These are phyloP conservation scores for Aspergillus pseudonomiae DNA, from an alignment of 2,329 filamentous ascomycete species.

Conservation along the genomic window DNA sequence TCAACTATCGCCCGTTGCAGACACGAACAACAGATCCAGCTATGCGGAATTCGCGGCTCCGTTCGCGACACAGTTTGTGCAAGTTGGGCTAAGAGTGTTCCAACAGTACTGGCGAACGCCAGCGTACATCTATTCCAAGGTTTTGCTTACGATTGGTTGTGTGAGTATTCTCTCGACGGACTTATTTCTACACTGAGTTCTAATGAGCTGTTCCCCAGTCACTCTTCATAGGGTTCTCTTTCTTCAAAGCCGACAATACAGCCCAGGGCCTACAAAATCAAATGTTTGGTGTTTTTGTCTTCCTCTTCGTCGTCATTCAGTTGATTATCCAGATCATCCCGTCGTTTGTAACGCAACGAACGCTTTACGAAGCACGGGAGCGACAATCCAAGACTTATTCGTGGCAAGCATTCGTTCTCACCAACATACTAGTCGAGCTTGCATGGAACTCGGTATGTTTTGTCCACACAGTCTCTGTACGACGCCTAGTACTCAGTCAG, in stretches of 20 bases:
- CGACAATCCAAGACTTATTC: slow-evolving; percentile 69
- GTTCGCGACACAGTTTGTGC: slow-evolving; percentile 65
- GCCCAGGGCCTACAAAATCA: slow-evolving; percentile 82
- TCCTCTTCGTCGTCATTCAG: slow-evolving; percentile 72
- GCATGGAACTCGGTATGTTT: slow-evolving; percentile 53
- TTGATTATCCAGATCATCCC: slow-evolving; percentile 56
- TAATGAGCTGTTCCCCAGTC: slow-evolving; percentile 30
- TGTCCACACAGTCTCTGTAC: not conserved
- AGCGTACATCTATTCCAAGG: slow-evolving; percentile 82
- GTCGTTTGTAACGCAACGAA: slow-evolving; percentile 57
- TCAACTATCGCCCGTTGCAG: slow-evolving; percentile 39
- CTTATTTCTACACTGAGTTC: slow-evolving; percentile 35
- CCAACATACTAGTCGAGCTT: slow-evolving; percentile 70
- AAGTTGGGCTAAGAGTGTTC: slow-evolving; percentile 73
- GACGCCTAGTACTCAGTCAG: not conserved
- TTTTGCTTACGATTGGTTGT: slow-evolving; percentile 63
- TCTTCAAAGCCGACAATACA: slow-evolving; percentile 71
- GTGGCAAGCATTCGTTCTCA: slow-evolving; percentile 69
- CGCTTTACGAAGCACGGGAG: slow-evolving; percentile 60
- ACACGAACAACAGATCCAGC: slow-evolving; percentile 39
- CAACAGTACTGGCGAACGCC: slow-evolving; percentile 89
- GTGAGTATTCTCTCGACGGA: slow-evolving; percentile 19
- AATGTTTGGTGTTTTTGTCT: slow-evolving; percentile 83
- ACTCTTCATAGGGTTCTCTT: slow-evolving; percentile 79
- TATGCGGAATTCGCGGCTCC: slow-evolving; percentile 78